Conservation (phyloP, 148 eudicot genomes). For the Rheum nobile region DNA sequence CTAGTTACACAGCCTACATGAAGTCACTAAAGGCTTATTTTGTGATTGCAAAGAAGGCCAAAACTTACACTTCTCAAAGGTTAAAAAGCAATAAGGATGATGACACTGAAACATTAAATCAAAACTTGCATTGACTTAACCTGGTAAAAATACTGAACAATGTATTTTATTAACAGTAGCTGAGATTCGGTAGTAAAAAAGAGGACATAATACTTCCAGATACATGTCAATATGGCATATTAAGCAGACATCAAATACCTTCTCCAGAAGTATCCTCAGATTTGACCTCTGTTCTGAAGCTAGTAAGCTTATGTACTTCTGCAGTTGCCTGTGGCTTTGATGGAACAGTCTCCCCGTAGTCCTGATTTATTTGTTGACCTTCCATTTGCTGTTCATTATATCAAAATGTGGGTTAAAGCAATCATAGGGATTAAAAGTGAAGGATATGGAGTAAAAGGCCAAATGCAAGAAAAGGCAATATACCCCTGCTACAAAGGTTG, state of each 20-base stretch:
- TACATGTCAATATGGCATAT: neutral
- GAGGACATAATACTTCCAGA: neutral
- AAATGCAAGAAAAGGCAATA: neutral
- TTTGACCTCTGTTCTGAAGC: conserved; percentile 21
- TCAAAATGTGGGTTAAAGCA: neutral
- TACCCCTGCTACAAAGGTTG: conserved; percentile 47
- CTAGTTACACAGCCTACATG: neutral
- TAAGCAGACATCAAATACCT: conserved; percentile 27
- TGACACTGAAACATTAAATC: neutral
- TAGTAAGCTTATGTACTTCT: conserved; percentile 16
- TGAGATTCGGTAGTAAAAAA: neutral
- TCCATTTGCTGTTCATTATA: conserved; percentile 26
- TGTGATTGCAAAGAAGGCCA: neutral
- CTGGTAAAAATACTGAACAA: neutral
- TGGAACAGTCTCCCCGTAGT: conserved; percentile 78
- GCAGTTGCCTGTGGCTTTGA: conserved; percentile 43
- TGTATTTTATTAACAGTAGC: neutral
- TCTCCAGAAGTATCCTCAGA: conserved; percentile 34
- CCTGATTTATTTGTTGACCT: conserved; percentile 45
- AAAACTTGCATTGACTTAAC: neutral
- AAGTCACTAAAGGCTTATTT: neutral
- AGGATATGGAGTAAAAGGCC: neutral
- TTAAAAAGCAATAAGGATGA: neutral
- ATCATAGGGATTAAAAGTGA: neutral
- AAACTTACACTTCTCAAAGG: neutral